Conservation (phyloP, 176 grass and related monocot genomes). For the Leersia perrieri region DNA sequence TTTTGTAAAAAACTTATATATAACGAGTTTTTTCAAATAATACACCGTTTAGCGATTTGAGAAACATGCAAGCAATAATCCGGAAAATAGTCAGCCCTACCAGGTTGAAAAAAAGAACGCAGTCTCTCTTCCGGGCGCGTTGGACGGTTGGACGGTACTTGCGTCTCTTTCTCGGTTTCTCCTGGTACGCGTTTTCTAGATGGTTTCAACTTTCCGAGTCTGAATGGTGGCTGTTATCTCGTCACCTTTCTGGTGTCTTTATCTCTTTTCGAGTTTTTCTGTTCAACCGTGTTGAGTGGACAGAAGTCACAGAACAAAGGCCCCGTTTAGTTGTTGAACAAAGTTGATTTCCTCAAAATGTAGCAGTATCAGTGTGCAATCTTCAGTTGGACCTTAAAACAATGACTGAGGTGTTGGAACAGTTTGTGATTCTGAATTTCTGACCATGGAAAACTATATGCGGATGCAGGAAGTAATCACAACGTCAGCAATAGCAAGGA, state of each 20-base stretch:
- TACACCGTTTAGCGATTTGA: too few species aligned
- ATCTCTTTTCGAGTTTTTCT: neutral
- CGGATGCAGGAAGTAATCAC: neutral
- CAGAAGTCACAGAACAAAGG: too few species aligned
- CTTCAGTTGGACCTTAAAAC: neutral
- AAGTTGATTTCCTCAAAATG: neutral
- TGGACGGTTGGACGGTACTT: too few species aligned
- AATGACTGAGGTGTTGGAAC: neutral
- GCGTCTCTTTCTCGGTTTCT: neutral
- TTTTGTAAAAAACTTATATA: too few species aligned
- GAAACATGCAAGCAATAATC: too few species aligned
- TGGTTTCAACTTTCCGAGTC: neutral
- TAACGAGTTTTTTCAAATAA: too few species aligned
- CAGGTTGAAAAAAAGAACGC: too few species aligned
- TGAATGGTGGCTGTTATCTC: neutral
- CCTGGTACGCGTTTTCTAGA: neutral
- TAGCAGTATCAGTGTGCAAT: neutral
- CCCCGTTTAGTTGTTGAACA: too few species aligned
- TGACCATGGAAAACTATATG: neutral
- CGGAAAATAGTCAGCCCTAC: too few species aligned
- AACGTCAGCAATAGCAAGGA: slow-evolving; percentile 19
- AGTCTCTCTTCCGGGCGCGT: too few species aligned
- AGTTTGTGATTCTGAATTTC: neutral
- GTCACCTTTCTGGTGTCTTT: too few species aligned
- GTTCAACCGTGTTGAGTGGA: neutral